Percentiles rank a stretch among this genome's conserved stretches.
Evolutionary conservation across 2,329 filamentous ascomycete species (phyloP).

Genomic region (Karstenula rhodostoma): DNA sequence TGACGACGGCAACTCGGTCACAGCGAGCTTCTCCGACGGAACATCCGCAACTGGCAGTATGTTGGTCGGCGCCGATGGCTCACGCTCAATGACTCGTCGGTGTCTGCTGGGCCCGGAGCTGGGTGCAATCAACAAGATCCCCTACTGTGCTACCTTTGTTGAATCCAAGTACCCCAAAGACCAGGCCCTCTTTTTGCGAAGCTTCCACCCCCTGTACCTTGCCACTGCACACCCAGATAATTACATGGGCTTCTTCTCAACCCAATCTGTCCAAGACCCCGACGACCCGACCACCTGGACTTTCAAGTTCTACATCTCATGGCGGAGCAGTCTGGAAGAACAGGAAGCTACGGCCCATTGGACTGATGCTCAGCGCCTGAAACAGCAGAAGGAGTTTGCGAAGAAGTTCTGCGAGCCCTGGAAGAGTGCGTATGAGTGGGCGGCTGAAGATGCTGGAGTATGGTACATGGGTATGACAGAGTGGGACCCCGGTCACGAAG

Average conservation of each 20-base stretch:
- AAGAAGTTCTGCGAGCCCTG: conserved; percentile 55
- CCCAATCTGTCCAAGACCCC: conserved; percentile 51
- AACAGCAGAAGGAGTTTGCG: conserved; percentile 52
- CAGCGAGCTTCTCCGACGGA: conserved; percentile 47
- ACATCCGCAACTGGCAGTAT: conserved; percentile 38
- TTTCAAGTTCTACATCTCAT: conserved; percentile 61
- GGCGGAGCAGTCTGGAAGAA: conserved; percentile 50
- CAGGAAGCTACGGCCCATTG: conserved; percentile 50
- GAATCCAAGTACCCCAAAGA: conserved; percentile 53
- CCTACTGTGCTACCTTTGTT: conserved; percentile 57
- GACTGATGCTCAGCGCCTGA: conserved; percentile 47
- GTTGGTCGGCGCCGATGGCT: conserved; percentile 50
- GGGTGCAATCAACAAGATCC: conserved; percentile 48
- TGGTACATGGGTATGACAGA: conserved; percentile 48
- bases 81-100: conserved; percentile 41
- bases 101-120: conserved; percentile 38
- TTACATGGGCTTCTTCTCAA: conserved; percentile 56
- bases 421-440: conserved; percentile 50
- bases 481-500: conserved; percentile 45
- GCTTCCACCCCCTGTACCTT: conserved; percentile 56
- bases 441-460: conserved; percentile 39
- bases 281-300: conserved; percentile 53
- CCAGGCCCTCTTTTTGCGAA: conserved; percentile 54
- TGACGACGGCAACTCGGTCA: conserved; percentile 41
- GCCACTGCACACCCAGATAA: conserved; percentile 55